Evolutionary conservation across 306 rosid genomes (phyloP), one percentile per base, ranked within the genome.

Genomic region (Corylus americana): DNA sequence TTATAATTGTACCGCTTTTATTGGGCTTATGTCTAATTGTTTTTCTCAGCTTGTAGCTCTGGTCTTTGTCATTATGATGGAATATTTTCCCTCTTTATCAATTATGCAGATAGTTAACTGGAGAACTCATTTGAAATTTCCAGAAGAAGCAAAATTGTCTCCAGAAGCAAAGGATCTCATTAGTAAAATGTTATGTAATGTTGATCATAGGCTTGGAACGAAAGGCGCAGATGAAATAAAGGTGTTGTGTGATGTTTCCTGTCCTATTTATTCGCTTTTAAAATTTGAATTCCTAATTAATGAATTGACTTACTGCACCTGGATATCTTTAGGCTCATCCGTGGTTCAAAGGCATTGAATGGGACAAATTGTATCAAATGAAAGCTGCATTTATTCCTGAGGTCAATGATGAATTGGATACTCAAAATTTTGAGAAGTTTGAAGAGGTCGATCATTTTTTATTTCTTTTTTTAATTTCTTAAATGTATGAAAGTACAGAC

Each of bases 391-490:
- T 96, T 84, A 90, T 96, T 84, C 99, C 99, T 17, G 98, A 95
- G 90, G 99, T 95, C 89, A 93, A 91, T 69, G 97, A 86, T 82
- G 99, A 93, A 86, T 83, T 95, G 77, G 99, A 95, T 85, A 95
- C 99, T 86, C 99, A 95, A 85, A 96, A 96, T 83, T 96, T 96
- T 86, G 98, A 96, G 88, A 96, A 96, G 91, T 96, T 96, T 86
- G 98, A 96, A 53, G 99, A 93, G 98, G 99, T 96, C 86, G 29
- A 45, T 78, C 31, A 5, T 78, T 74, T 76, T 77, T 69, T 62
- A 42, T 72, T 55, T 74, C 44, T 42, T 8, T 59, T 59, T 25
- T 59, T 25, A 4, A n/a, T 17, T 35, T 64, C 45, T 62, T 53
- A 49, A 27, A 25, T 14, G 20, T 7, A 25, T 48, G 20, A 50